These are phyloP conservation scores for Amanita inopinata DNA, from an alignment of 768 basidiomycete species.

Conservation along the genomic window DNA sequence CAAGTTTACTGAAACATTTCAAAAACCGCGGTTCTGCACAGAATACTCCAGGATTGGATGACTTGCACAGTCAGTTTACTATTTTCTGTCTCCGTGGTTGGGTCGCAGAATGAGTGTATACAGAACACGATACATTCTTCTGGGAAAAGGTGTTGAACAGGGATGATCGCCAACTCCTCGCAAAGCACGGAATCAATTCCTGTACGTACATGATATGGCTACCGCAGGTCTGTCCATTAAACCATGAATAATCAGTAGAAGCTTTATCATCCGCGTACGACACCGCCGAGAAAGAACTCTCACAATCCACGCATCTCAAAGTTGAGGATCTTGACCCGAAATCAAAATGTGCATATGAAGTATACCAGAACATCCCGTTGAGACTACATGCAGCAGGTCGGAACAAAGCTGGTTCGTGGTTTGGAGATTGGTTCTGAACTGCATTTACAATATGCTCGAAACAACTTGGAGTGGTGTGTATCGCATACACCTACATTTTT, in stretches of 20 bases:
- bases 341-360: conserved; percentile 18
- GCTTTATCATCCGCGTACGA: conserved; percentile 17
- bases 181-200: conserved; percentile 19
- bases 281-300: conserved; percentile 17
- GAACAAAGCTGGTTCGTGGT: conserved; percentile 12
- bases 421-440: conserved; percentile 14
- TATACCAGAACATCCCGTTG: conserved; percentile 21
- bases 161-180: conserved; percentile 20
- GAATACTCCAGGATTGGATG: conserved; percentile 9
- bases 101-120: background rate
- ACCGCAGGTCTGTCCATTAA: background rate
- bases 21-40: conserved; percentile 5
- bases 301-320: conserved; percentile 18
- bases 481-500: background rate
- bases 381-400: conserved; percentile 14
- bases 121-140: conserved; percentile 16
- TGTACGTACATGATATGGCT: conserved; percentile 19
- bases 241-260: conserved; percentile 16
- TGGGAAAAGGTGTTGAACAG: conserved; percentile 20
- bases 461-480: conserved; percentile 1
- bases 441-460: background rate
- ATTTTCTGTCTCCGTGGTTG: background rate
- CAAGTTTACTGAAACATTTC: conserved; percentile 14
- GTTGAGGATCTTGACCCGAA: conserved; percentile 17
- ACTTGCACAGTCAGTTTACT: conserved; percentile 3